Base-by-base conservation (phyloP, 164 flowering plant species). In the Cinnamomum chago region DNA sequence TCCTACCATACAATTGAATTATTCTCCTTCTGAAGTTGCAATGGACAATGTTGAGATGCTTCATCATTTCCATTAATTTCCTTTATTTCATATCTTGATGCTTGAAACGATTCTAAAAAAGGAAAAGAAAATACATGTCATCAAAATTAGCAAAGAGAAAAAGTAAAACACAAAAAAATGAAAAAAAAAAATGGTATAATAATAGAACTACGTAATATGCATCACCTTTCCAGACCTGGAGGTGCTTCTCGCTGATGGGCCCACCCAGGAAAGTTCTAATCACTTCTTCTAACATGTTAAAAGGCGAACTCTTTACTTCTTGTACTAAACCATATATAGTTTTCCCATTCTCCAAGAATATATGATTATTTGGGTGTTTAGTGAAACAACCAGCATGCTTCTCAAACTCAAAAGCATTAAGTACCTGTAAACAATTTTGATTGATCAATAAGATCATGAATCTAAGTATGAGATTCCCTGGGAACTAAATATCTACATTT, bases 331-430 rank as follows among this genome's bases (percentile, higher is more conserved):
- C 88, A 82, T 92, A 90, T 28, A 89, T 83, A 4, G 90, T 85
- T 80, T 90, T 92, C 68, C 97, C 97, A 77, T 90, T 92, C 75
- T 89, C 91, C 75, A 90, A 88, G 80, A 84, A 90, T 70, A 92
- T 89, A 77, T 92, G 97, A 79, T 86, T 90, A 81, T 92, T 92
- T 24, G 97, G 97, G 78, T 92, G 97, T 67, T 92, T 92, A 28
- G 94, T 86, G 77, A 85, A 89, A 88, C 88, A 81, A 78, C 88
- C 85, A 73, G 94, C 92, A 80, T 92, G 97, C 10, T 87, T 79
- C 85, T 90, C 97, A 80, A 92, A 90, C 75, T 87, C 97, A 71
- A 84, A 88, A 11, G 94, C 97, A 84, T 87, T 90, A 5, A 91
- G 83, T 58, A 77, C 86, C 93, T 91, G 55, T 14, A 68, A 40